These are phyloP conservation scores for Aspergillus eucalypticola DNA, from an alignment of 2,329 filamentous ascomycete species.

Conservation along the genomic window DNA sequence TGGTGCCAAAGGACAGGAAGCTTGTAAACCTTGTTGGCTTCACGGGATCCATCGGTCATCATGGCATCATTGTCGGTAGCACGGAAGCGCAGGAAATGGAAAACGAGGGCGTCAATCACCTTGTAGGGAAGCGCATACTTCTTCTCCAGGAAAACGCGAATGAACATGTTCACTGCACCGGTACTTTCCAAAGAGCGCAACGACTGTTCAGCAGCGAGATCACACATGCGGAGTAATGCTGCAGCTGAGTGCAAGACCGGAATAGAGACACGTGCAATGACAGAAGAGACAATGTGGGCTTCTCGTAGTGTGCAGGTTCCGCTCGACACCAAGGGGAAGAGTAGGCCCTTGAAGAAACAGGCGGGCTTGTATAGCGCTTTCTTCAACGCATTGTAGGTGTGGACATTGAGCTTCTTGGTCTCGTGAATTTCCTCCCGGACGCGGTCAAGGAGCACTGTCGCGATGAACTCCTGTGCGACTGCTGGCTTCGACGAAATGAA, in stretches of 20 bases:
- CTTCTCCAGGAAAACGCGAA: slow-evolving; percentile 90
- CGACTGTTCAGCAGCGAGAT: slow-evolving; percentile 89
- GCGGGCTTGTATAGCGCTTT: slow-evolving; percentile 91
- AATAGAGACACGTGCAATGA: slow-evolving; percentile 80
- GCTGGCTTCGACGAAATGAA: slow-evolving; percentile 83
- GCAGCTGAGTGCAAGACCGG: slow-evolving; percentile 91
- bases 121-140: slow-evolving; percentile 95
- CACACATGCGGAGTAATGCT: slow-evolving; percentile 86
- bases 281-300: slow-evolving; percentile 85
- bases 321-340: slow-evolving; percentile 83
- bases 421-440: slow-evolving; percentile 95
- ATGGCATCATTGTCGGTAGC: slow-evolving; percentile 62
- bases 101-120: slow-evolving; percentile 90
- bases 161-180: slow-evolving; percentile 92
- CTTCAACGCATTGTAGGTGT: slow-evolving; percentile 91
- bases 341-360: slow-evolving; percentile 93
- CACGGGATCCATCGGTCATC: slow-evolving; percentile 44
- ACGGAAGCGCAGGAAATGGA: slow-evolving; percentile 91
- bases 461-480: slow-evolving; percentile 80
- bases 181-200: slow-evolving; percentile 75
- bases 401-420: slow-evolving; percentile 91
- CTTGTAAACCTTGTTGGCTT: slow-evolving; percentile 59
- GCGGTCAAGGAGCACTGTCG: slow-evolving; percentile 80
- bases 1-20: slow-evolving; percentile 97
- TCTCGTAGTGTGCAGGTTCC: slow-evolving; percentile 91